A percentile compares a stretch with the other conserved stretches of the same genome.
Conservation (phyloP, 805 yeast genomes). For the Zygotorulaspora danielsina region DNA sequence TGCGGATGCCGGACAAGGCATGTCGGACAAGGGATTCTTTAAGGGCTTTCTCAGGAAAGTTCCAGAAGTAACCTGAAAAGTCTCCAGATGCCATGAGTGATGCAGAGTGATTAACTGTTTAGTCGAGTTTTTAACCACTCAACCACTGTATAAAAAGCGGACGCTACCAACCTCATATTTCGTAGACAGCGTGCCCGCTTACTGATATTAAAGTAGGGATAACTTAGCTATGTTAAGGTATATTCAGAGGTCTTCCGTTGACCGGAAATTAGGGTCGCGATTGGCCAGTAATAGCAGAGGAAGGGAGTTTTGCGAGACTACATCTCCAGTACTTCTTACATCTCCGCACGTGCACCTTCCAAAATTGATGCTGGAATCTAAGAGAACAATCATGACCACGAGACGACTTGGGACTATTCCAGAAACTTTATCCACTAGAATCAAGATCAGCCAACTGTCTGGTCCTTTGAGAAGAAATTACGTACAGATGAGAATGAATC, state of each 20-base stretch:
- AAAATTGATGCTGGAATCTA: neutral
- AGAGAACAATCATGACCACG: neutral
- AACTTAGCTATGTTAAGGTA: conserved; percentile 15
- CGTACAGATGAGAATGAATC: conserved; percentile 39
- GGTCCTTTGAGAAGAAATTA: neutral
- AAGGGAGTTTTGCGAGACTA: neutral
- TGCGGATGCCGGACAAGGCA: too few species aligned
- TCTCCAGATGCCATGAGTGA: neutral
- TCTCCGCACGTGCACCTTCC: neutral
- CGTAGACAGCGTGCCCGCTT: too few species aligned
- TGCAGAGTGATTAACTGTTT: neutral
- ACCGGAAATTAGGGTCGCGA: conserved; percentile 11
- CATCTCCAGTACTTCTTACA: neutral
- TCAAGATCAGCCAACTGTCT: neutral
- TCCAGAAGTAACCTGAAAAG: conserved; percentile 9
- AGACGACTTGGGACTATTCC: conserved; percentile 1
- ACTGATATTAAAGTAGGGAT: too few species aligned
- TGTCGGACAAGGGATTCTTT: too few species aligned
- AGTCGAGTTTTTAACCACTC: conserved; percentile 5
- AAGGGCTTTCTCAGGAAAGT: conserved; percentile 6
- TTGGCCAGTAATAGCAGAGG: neutral
- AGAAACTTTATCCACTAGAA: conserved; percentile 1
- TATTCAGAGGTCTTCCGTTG: conserved; percentile 10
- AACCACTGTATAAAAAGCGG: conserved; percentile 4
- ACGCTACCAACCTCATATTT: too few species aligned